Evolutionary conservation across 1,139 yeast genomes (phyloP).

Genomic region (Taphrina wiesneri): DNA sequence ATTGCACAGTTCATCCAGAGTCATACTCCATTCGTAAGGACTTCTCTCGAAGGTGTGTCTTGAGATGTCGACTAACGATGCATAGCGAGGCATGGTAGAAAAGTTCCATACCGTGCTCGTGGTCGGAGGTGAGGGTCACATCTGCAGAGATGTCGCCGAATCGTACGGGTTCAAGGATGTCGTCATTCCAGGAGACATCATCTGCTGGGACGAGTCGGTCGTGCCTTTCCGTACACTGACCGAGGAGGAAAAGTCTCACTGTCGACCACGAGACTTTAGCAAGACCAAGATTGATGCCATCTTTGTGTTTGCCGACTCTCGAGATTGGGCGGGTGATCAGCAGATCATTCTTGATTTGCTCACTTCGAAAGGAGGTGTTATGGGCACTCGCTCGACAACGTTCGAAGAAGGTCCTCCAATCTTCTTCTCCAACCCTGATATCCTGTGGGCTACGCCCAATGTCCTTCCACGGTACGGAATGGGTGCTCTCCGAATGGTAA

Average conservation of each 20-base stretch:
- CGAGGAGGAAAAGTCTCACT: conserved; percentile 53
- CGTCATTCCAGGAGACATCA: conserved; percentile 71
- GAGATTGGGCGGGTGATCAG: conserved; percentile 87
- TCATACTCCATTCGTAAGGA: conserved; percentile 66
- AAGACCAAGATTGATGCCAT: conserved; percentile 70
- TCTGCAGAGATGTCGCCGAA: conserved; percentile 39
- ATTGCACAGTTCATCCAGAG: conserved; percentile 83
- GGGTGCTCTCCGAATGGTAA: conserved; percentile 51
- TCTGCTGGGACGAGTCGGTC: conserved; percentile 58
- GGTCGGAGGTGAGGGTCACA: conserved; percentile 69
- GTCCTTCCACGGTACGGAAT: conserved; percentile 77
- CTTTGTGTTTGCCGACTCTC: conserved; percentile 84
- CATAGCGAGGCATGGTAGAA: conserved; percentile 65
- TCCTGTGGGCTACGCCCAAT: conserved; percentile 86
- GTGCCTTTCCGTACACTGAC: conserved; percentile 72
- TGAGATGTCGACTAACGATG: neutral
- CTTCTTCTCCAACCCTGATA: conserved; percentile 84
- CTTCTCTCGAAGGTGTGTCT: conserved; percentile 43
- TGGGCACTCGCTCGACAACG: conserved; percentile 74
- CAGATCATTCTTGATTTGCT: conserved; percentile 78
- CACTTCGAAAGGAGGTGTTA: conserved; percentile 70
- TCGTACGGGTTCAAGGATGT: conserved; percentile 71
- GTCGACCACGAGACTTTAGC: conserved; percentile 70
- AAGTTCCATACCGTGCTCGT: conserved; percentile 71
- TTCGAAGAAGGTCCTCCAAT: conserved; percentile 76